Evolutionary conservation across 2,329 filamentous ascomycete genomes (phyloP).

Genomic region (Verticillium tricorpus): DNA sequence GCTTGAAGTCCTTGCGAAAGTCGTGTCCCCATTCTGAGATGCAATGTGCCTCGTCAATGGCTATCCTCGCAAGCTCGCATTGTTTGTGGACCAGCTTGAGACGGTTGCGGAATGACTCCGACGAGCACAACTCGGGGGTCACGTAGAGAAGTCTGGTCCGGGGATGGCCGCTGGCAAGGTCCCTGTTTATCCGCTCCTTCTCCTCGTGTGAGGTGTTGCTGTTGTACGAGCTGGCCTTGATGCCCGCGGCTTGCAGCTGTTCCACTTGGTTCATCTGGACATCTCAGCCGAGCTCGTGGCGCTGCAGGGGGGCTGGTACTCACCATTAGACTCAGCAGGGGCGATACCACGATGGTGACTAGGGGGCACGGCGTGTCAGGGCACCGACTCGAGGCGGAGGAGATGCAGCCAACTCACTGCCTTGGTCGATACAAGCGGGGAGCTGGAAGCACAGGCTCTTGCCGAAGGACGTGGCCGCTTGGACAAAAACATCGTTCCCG

Average conservation of each 20-base stretch:
- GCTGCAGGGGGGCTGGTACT: background rate
- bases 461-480: conserved; percentile 86
- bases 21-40: conserved; percentile 99
- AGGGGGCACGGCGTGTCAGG: background rate
- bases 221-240: conserved; percentile 82
- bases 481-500: conserved; percentile 86
- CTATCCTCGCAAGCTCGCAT: conserved; percentile 79
- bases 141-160: conserved; percentile 82
- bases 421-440: conserved; percentile 80
- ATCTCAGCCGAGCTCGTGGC: conserved; percentile 5
- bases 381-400: background rate
- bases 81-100: conserved; percentile 72
- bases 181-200: conserved; percentile 66
- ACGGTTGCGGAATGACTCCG: conserved; percentile 70
- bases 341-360: conserved; percentile 90
- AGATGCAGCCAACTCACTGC: conserved; percentile 53
- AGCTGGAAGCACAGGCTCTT: conserved; percentile 93
- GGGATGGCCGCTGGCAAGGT: conserved; percentile 85
- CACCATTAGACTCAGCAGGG: conserved; percentile 84
- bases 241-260: conserved; percentile 66
- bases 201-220: conserved; percentile 67
- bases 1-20: conserved; percentile 89
- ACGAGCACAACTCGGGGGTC: conserved; percentile 82
- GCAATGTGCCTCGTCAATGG: conserved; percentile 92
- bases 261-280: conserved; percentile 84